Evolutionary conservation across 495 filamentous ascomycete species (phyloP).

Genomic region (Penicillium canariense): DNA sequence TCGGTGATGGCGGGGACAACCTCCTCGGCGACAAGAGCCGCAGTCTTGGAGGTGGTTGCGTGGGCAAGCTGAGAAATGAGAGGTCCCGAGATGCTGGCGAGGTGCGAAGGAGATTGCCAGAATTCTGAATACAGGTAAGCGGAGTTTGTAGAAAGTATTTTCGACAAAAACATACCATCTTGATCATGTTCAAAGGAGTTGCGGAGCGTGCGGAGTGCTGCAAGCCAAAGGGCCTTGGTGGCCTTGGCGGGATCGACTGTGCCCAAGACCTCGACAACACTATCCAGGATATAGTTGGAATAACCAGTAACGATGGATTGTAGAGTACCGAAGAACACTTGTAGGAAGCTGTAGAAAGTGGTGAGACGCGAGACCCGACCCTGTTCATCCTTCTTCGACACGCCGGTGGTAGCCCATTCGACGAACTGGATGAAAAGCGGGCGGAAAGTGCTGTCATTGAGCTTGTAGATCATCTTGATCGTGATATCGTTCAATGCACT

Average conservation of each 20-base stretch:
- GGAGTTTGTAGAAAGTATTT: too few species aligned
- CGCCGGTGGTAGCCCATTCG: slow-evolving; percentile 65
- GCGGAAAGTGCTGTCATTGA: slow-evolving; percentile 95
- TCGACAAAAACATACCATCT: slow-evolving; percentile 53
- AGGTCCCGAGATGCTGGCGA: slow-evolving; percentile 63
- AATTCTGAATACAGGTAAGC: slow-evolving; percentile 59
- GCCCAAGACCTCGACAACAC: slow-evolving; percentile 60
- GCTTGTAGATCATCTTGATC: slow-evolving; percentile 89
- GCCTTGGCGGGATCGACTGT: slow-evolving; percentile 46
- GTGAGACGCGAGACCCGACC: slow-evolving; percentile 56
- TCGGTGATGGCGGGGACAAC: slow-evolving; percentile 64
- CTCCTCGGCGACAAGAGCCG: slow-evolving; percentile 43
- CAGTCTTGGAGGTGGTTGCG: slow-evolving; percentile 41
- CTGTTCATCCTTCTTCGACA: slow-evolving; percentile 57
- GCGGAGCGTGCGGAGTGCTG: slow-evolving; percentile 63
- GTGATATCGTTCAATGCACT: slow-evolving; percentile 59
- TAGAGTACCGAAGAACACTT: slow-evolving; percentile 74
- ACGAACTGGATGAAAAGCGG: slow-evolving; percentile 80
- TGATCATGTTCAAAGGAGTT: slow-evolving; percentile 79
- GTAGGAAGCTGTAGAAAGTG: slow-evolving; percentile 77
- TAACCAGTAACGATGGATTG: slow-evolving; percentile 95
- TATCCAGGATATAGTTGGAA: slow-evolving; percentile 77
- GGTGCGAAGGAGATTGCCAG: slow-evolving; percentile 91
- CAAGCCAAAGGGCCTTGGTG: slow-evolving; percentile 57
- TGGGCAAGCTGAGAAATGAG: slow-evolving; percentile 67